phyloP scores from a whole-genome alignment of 2,329 filamentous ascomycete species.

The Alternaria hordeiaustralica region DNA sequence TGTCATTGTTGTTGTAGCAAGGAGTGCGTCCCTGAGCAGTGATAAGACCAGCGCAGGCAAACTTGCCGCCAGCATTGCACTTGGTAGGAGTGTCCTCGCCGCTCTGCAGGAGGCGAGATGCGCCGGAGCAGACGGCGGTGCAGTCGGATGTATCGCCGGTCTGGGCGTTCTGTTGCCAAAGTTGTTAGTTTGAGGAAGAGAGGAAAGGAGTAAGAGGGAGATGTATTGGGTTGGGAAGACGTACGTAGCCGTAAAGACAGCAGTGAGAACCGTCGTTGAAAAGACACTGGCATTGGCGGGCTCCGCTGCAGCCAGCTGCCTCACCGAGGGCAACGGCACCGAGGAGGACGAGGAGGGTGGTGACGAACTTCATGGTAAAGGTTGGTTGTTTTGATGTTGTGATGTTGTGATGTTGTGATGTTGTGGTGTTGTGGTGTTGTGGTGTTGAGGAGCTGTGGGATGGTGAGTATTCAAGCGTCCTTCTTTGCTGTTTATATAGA shows the following conservation, averaged over 20 bases:
- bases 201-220: neutral
- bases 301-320: slow-evolving; percentile 1
- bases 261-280: slow-evolving; percentile 15
- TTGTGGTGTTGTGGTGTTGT: neutral
- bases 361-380: slow-evolving; percentile 5
- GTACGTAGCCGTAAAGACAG: slow-evolving; percentile 11
- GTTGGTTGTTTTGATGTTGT: neutral
- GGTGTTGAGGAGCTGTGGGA: neutral
- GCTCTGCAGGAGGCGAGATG: slow-evolving; percentile 5
- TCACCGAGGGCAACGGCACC: slow-evolving; percentile 11
- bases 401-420: neutral
- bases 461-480: neutral
- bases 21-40: slow-evolving; percentile 11
- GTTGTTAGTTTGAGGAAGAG: neutral
- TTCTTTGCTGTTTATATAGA: neutral
- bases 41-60: slow-evolving; percentile 9
- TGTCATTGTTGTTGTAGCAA: slow-evolving; percentile 4
- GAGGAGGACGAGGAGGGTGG: slow-evolving; percentile 9
- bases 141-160: slow-evolving; percentile 5
- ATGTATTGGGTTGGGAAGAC: neutral
- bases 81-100: slow-evolving; percentile 6
- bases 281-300: slow-evolving; percentile 12
- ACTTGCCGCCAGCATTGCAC: slow-evolving; percentile 16
- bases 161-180: neutral
- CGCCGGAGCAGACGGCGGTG: slow-evolving; percentile 3